Evolutionary conservation across 1,284 basidiomycete genomes (phyloP).

Genomic region (Heterobasidion occidentale): DNA sequence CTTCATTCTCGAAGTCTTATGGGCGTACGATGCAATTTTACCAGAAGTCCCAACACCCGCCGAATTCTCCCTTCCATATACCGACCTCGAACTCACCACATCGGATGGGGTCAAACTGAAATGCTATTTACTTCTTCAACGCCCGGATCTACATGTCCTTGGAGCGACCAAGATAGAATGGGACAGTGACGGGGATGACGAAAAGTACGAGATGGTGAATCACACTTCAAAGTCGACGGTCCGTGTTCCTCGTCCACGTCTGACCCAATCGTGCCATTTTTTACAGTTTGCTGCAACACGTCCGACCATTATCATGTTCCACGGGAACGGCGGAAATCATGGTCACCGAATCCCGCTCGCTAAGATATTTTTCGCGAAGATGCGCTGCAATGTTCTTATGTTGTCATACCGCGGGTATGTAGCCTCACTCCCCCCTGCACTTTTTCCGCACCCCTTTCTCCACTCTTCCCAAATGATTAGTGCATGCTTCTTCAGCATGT

Average conservation of each 20-base stretch:
- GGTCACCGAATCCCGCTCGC: slow-evolving; percentile 90
- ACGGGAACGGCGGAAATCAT: slow-evolving; percentile 81
- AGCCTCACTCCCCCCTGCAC: neutral
- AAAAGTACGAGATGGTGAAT: slow-evolving; percentile 1
- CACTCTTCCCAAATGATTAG: too few relatives aligned
- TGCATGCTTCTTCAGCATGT: too few relatives aligned
- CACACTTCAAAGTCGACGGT: neutral
- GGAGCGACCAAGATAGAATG: slow-evolving; percentile 12
- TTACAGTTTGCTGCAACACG: slow-evolving; percentile 58
- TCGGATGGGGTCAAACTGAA: slow-evolving; percentile 53
- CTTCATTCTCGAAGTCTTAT: neutral
- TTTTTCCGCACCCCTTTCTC: neutral
- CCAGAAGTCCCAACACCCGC: slow-evolving; percentile 67
- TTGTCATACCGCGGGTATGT: slow-evolving; percentile 79
- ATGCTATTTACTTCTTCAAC: slow-evolving; percentile 54
- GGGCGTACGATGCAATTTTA: neutral
- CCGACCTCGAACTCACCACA: slow-evolving; percentile 63
- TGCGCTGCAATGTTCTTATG: slow-evolving; percentile 88
- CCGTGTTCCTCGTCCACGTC: too few relatives aligned
- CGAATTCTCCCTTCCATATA: slow-evolving; percentile 65
- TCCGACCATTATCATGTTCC: slow-evolving; percentile 86
- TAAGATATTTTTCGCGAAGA: slow-evolving; percentile 74
- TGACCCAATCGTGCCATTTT: too few relatives aligned
- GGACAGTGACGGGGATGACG: slow-evolving; percentile 21
- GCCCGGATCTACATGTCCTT: slow-evolving; percentile 22